phyloP scores from a whole-genome alignment of 2,329 filamentous ascomycete genomes.

The Stachybotrys elegans region DNA sequence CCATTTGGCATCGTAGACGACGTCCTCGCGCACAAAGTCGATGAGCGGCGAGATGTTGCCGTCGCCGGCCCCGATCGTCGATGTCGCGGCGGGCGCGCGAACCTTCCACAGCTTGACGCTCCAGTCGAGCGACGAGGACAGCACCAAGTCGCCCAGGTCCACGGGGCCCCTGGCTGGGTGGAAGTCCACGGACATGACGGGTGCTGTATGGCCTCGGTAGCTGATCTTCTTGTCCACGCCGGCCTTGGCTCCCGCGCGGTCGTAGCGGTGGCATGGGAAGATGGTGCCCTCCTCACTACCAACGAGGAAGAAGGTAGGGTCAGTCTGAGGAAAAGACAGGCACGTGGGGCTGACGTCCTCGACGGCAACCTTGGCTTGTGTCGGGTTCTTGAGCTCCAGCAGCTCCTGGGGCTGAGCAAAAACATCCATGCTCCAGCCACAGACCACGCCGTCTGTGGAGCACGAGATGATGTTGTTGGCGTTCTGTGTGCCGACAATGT shows the following conservation, averaged over 20 bases:
- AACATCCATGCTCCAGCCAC: slow-evolving; percentile 97
- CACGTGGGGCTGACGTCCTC: slow-evolving; percentile 94
- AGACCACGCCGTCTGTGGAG: slow-evolving; percentile 94
- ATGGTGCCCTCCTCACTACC: slow-evolving; percentile 96
- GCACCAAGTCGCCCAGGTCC: slow-evolving; percentile 87
- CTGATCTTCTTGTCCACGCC: slow-evolving; percentile 85
- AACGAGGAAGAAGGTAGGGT: slow-evolving; percentile 95
- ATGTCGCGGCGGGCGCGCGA: slow-evolving; percentile 70
- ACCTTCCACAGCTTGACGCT: slow-evolving; percentile 96
- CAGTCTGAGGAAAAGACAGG: slow-evolving; percentile 89
- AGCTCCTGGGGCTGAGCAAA: slow-evolving; percentile 94
- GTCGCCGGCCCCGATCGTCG: slow-evolving; percentile 50
- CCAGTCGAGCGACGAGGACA: slow-evolving; percentile 94
- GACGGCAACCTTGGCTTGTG: slow-evolving; percentile 68
- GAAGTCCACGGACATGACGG: slow-evolving; percentile 94
- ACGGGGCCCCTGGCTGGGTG: slow-evolving; percentile 89
- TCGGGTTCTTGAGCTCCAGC: slow-evolving; percentile 79
- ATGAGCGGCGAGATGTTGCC: slow-evolving; percentile 67
- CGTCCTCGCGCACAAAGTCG: slow-evolving; percentile 89
- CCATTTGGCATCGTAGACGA: slow-evolving; percentile 96
- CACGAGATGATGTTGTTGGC: slow-evolving; percentile 98
- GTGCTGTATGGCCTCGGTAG: slow-evolving; percentile 86
- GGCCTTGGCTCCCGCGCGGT: slow-evolving; percentile 93
- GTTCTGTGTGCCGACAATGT: slow-evolving; percentile 96
- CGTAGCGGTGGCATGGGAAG: slow-evolving; percentile 94